A percentile compares a stretch with the other conserved stretches of the same genome.
phyloP scores from a whole-genome alignment of 768 basidiomycete genomes.

The Mycena latifolia region DNA sequence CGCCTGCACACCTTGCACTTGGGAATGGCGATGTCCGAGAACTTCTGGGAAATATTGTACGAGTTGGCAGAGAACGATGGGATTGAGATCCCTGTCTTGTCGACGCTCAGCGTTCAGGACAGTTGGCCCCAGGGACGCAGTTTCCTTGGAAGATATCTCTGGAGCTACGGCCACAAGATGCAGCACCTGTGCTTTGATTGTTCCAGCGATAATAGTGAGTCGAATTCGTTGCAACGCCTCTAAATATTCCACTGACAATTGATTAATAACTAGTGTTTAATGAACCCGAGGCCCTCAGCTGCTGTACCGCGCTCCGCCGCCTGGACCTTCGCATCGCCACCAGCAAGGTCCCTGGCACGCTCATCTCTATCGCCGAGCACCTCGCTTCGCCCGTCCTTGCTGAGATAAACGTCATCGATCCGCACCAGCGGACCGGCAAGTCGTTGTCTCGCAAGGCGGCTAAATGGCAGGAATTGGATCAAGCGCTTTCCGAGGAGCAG shows the following conservation, averaged over 20 bases:
- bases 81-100: not conserved
- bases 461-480: conserved; percentile 9
- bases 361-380: not conserved
- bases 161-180: not conserved
- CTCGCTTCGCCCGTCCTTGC: not conserved
- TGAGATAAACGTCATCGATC: conserved; percentile 7
- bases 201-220: conserved; percentile 13
- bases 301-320: conserved; percentile 1
- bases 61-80: not conserved
- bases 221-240: no score
- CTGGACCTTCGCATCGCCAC: conserved; percentile 5
- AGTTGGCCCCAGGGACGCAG: conserved; percentile 14
- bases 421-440: not conserved
- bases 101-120: conserved; percentile 8
- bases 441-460: conserved; percentile 1
- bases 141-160: conserved; percentile 6
- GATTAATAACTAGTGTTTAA: not conserved
- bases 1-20: not conserved
- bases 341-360: not conserved
- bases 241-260: not conserved
- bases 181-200: conserved; percentile 1
- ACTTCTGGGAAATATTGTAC: conserved; percentile 11
- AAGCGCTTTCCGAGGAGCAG: not conserved
- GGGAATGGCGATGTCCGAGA: not conserved
- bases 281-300: conserved; percentile 3